phyloP scores from a whole-genome alignment of 768 basidiomycete species.

The Pulveroboletus ravenelii region DNA sequence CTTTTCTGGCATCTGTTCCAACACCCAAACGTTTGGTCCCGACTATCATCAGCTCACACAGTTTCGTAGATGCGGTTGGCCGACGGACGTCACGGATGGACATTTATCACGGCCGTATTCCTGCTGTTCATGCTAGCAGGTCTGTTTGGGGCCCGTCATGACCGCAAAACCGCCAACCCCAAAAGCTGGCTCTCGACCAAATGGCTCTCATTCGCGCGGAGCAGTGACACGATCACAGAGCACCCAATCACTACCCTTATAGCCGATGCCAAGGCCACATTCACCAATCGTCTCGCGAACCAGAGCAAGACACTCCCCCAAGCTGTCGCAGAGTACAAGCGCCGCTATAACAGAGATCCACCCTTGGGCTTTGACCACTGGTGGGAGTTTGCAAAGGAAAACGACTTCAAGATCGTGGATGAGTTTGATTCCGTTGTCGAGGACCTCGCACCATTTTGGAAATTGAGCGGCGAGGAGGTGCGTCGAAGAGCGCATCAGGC shows the following conservation, averaged over 20 bases:
- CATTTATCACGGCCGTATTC: slow-evolving; percentile 40
- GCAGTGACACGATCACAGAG: slow-evolving; percentile 11
- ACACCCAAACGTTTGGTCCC: background rate
- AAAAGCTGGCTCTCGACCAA: slow-evolving; percentile 17
- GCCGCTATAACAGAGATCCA: slow-evolving; percentile 72
- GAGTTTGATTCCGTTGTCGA: slow-evolving; percentile 80
- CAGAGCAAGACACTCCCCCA: slow-evolving; percentile 79
- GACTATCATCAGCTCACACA: background rate
- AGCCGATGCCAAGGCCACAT: slow-evolving; percentile 75
- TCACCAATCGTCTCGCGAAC: slow-evolving; percentile 54
- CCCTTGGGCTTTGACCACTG: slow-evolving; percentile 90
- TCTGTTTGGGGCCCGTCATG: slow-evolving; percentile 38
- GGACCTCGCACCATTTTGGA: slow-evolving; percentile 86
- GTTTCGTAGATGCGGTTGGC: slow-evolving; percentile 12
- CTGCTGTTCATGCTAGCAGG: slow-evolving; percentile 49
- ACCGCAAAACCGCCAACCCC: slow-evolving; percentile 1
- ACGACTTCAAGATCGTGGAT: slow-evolving; percentile 77
- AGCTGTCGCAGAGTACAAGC: slow-evolving; percentile 79
- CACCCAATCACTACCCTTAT: slow-evolving; percentile 89
- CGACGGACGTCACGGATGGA: slow-evolving; percentile 30
- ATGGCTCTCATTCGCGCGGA: slow-evolving; percentile 19
- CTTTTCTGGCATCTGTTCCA: slow-evolving; percentile 14
- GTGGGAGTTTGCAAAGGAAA: slow-evolving; percentile 74
- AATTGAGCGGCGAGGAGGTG: slow-evolving; percentile 66
- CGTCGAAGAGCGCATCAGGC: slow-evolving; percentile 60